Conservation (phyloP, 129 eudicot species). For the Chrysanthemum lavandulifolium region DNA sequence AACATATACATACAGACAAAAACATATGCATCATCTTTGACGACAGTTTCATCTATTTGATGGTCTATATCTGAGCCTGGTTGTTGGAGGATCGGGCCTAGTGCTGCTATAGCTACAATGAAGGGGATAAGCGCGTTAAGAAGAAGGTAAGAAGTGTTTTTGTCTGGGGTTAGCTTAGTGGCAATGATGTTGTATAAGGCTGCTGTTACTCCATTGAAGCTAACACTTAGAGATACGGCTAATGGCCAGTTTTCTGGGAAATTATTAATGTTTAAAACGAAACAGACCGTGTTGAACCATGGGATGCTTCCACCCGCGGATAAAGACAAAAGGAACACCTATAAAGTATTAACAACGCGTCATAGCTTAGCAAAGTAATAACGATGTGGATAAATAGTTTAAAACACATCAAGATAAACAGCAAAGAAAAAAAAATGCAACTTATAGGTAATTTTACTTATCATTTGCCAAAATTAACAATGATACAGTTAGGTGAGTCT, state of each 20-base stretch:
- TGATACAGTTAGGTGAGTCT: too few species aligned
- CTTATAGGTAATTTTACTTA: background rate
- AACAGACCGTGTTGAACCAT: constrained; percentile 85
- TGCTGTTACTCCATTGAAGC: constrained; percentile 76
- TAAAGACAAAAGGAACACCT: constrained; percentile 55
- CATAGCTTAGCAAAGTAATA: constrained; percentile 5
- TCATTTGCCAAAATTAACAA: too few species aligned
- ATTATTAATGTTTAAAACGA: constrained; percentile 51
- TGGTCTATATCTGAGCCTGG: constrained; percentile 26
- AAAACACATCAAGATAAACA: background rate
- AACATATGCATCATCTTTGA: constrained; percentile 37
- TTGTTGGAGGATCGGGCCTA: constrained; percentile 45
- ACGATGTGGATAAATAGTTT: background rate
- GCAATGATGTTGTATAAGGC: constrained; percentile 61
- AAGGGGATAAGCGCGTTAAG: constrained; percentile 65
- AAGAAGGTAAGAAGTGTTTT: constrained; percentile 47
- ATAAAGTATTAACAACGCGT: background rate
- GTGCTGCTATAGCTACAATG: constrained; percentile 35
- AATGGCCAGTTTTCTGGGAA: constrained; percentile 54
- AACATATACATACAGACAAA: constrained; percentile 40
- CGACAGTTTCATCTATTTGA: constrained; percentile 26
- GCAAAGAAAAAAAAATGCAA: background rate
- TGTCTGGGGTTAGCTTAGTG: constrained; percentile 43
- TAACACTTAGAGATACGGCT: constrained; percentile 63
- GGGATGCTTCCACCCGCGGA: constrained; percentile 69